Evolutionary conservation across 2,329 filamentous ascomycete genomes (phyloP).

Genomic region (Seiridium unicorne): DNA sequence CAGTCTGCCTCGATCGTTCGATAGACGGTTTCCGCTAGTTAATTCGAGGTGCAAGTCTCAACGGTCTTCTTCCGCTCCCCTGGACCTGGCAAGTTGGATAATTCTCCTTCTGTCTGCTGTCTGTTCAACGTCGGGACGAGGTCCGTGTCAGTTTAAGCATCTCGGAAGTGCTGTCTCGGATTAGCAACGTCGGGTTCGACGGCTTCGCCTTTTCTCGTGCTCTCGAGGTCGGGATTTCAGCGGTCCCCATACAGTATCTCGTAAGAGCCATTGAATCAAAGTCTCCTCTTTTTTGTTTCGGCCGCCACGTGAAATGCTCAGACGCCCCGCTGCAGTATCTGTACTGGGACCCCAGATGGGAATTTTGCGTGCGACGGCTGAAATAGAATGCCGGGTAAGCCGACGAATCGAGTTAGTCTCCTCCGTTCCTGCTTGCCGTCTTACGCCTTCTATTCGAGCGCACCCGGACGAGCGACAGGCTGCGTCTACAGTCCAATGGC

Average conservation of each 20-base stretch:
- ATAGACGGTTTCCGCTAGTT: no score
- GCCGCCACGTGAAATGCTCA: not conserved
- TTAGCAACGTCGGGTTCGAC: not conserved
- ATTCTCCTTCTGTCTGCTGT: not conserved
- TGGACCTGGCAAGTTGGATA: slow-evolving; percentile 1
- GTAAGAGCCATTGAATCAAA: no score
- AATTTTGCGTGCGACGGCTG: not conserved
- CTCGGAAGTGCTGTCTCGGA: slow-evolving; percentile 2
- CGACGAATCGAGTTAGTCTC: slow-evolving; percentile 6
- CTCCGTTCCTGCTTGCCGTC: slow-evolving; percentile 5
- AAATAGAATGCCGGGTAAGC: not conserved
- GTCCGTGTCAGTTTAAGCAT: slow-evolving; percentile 2
- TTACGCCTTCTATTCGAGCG: slow-evolving; percentile 1
- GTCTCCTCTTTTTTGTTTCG: not conserved
- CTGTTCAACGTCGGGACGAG: not conserved
- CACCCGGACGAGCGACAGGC: not conserved
- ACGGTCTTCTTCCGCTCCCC: not conserved
- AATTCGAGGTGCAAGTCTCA: not conserved
- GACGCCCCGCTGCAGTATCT: not conserved
- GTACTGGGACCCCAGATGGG: not conserved
- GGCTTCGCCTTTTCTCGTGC: no score
- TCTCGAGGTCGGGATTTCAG: no score
- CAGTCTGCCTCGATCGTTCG: no score
- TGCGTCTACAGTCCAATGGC: not conserved
- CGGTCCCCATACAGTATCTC: no score